Conservation (phyloP, 352 stramenopile species). For the Globisporangium paddicum region DNA sequence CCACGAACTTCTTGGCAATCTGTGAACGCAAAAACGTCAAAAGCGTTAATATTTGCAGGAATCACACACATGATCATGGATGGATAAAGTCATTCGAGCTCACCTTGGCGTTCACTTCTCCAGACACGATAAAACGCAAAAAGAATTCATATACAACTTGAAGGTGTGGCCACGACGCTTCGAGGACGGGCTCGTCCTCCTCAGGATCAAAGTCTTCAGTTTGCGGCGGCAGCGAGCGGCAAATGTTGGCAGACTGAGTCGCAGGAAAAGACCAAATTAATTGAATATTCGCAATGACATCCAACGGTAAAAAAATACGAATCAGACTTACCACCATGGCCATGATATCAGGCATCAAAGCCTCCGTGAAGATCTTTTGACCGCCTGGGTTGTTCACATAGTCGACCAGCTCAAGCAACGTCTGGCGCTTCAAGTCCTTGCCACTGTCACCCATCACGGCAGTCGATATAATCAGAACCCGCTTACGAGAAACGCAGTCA, state of each 20-base stretch:
- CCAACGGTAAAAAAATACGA: too few relatives aligned
- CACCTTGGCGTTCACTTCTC: conserved; percentile 96
- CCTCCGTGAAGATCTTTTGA: conserved; percentile 97
- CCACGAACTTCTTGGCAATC: conserved; percentile 97
- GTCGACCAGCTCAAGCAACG: conserved; percentile 98
- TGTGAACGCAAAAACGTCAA: conserved; percentile 1
- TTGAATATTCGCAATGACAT: not conserved
- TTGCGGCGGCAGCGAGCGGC: conserved; percentile 89
- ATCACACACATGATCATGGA: not conserved
- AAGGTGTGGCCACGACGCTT: conserved; percentile 97
- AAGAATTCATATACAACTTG: conserved; percentile 99
- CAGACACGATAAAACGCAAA: conserved; percentile 96
- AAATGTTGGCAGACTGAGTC: conserved; percentile 90
- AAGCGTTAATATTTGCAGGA: not conserved
- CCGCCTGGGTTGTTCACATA: conserved; percentile 97
- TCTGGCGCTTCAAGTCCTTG: conserved; percentile 98
- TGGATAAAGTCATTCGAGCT: not conserved
- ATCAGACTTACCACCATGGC: conserved; percentile 66
- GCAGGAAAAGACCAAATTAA: not conserved
- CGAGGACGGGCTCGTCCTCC: conserved; percentile 97
- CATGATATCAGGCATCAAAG: conserved; percentile 96
- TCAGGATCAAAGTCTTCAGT: conserved; percentile 99
- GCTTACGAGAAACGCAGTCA: not conserved
- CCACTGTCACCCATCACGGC: conserved; percentile 29
- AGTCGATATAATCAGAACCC: not conserved